A percentile compares a stretch with the other conserved stretches of the same genome.
Conservation (phyloP, 805 yeast genomes). For the Candida orba region DNA sequence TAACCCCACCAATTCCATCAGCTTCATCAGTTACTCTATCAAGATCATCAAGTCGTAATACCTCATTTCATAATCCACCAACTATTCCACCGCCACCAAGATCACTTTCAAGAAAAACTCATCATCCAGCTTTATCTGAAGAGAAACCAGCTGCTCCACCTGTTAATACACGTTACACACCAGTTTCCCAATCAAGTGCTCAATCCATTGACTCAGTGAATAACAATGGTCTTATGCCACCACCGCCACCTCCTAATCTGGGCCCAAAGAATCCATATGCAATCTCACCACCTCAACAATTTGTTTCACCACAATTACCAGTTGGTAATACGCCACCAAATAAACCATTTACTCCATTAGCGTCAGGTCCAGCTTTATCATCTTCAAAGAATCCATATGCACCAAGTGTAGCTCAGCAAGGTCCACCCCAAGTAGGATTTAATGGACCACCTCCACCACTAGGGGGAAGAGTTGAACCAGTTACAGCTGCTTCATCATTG, state of each 20-base stretch:
- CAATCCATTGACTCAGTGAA: slow-evolving; percentile 8
- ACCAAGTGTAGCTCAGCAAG: slow-evolving; percentile 19
- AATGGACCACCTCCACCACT: slow-evolving; percentile 29
- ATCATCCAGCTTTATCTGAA: slow-evolving; percentile 7
- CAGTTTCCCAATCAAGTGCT: slow-evolving; percentile 25
- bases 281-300: slow-evolving; percentile 19
- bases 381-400: slow-evolving; percentile 34
- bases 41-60: slow-evolving; percentile 12
- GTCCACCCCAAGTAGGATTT: slow-evolving; percentile 22
- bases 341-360: slow-evolving; percentile 6
- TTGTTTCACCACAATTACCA: slow-evolving; percentile 13
- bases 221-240: slow-evolving; percentile 26
- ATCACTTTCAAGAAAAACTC: slow-evolving; percentile 23
- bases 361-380: slow-evolving; percentile 10
- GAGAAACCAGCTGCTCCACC: slow-evolving; percentile 20
- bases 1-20: slow-evolving; percentile 17
- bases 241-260: slow-evolving; percentile 25
- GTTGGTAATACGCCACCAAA: slow-evolving; percentile 29
- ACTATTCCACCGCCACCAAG: slow-evolving; percentile 30
- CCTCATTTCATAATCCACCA: slow-evolving; percentile 23
- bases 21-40: slow-evolving; percentile 11
- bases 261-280: slow-evolving; percentile 30
- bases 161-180: slow-evolving; percentile 24
- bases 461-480: slow-evolving; percentile 8
- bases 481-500: slow-evolving; percentile 11